These are phyloP conservation scores for Thelonectria blattea DNA, from an alignment of 2,329 filamentous ascomycete species.

Conservation along the genomic window DNA sequence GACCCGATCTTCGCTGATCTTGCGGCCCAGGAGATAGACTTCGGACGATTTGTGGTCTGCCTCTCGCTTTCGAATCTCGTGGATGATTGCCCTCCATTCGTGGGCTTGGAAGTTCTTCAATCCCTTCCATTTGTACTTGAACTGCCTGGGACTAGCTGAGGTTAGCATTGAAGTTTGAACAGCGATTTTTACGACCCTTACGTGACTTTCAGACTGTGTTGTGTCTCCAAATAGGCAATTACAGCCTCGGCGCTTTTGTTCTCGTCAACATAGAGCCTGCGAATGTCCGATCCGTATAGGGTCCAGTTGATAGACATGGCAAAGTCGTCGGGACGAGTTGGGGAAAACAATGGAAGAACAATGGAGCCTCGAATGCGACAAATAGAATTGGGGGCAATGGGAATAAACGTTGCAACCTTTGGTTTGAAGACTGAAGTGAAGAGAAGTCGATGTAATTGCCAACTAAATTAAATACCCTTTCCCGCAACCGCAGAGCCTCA, in stretches of 20 bases:
- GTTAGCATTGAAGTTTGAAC: background rate
- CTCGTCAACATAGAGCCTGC: background rate
- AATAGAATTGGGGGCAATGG: background rate
- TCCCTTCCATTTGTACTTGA: constrained; percentile 5
- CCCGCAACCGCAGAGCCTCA: too few relatives aligned
- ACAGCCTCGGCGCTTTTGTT: background rate
- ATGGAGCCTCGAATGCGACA: background rate
- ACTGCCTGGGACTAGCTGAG: background rate
- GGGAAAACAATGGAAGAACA: background rate
- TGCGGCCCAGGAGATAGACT: background rate
- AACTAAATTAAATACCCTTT: too few relatives aligned
- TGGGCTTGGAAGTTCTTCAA: constrained; percentile 4
- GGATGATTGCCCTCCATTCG: constrained; percentile 16
- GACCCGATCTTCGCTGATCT: background rate
- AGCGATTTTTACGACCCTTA: background rate
- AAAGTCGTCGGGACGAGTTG: background rate
- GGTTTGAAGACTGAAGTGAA: too few relatives aligned
- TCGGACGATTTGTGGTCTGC: background rate
- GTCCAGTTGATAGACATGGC: constrained; percentile 1
- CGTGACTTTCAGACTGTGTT: background rate
- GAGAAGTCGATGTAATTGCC: too few relatives aligned
- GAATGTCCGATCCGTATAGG: background rate
- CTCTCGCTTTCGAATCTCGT: constrained; percentile 5
- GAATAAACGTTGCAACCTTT: too few relatives aligned
- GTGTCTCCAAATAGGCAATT: background rate